A percentile compares a stretch with the other conserved stretches of the same genome.
Evolutionary conservation across 1,139 yeast species (phyloP).

Genomic region (Kodamaea ohmeri): DNA sequence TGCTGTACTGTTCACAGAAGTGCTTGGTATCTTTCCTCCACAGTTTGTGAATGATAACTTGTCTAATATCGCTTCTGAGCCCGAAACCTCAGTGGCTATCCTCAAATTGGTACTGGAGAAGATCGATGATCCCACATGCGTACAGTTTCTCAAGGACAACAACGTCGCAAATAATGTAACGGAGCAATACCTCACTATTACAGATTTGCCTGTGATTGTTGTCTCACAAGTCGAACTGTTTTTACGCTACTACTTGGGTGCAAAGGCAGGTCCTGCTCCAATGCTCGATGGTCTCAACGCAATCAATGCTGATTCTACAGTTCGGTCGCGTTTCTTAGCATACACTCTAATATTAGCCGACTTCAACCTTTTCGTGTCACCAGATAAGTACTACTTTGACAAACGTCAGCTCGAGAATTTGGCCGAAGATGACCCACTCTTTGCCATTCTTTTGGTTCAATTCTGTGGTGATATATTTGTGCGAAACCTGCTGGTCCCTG

Average conservation of each 20-base stretch:
- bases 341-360: conserved; percentile 18
- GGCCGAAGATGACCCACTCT: conserved; percentile 26
- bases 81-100: conserved; percentile 12
- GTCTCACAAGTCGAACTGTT: conserved; percentile 23
- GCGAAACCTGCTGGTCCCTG: conserved; percentile 2
- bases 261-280: conserved; percentile 3
- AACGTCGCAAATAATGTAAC: conserved; percentile 12
- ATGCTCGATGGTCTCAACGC: not conserved
- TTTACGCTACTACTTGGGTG: conserved; percentile 8
- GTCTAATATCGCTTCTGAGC: not conserved
- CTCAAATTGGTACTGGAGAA: conserved; percentile 22
- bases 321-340: conserved; percentile 27
- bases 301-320: conserved; percentile 13
- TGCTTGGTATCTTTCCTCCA: conserved; percentile 22
- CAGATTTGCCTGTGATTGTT: conserved; percentile 13
- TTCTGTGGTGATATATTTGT: conserved; percentile 22
- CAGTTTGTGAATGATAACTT: conserved; percentile 21
- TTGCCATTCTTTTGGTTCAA: conserved; percentile 25
- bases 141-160: conserved; percentile 16
- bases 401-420: conserved; percentile 14
- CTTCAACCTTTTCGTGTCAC: conserved; percentile 8
- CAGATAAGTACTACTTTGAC: conserved; percentile 15
- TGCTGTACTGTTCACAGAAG: conserved; percentile 18
- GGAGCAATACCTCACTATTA: conserved; percentile 13
- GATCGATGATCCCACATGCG: conserved; percentile 17